A percentile compares a stretch with the other conserved stretches of the same genome.
Conservation (phyloP, 1,284 basidiomycete genomes). For the Albatrellus sp. region DNA sequence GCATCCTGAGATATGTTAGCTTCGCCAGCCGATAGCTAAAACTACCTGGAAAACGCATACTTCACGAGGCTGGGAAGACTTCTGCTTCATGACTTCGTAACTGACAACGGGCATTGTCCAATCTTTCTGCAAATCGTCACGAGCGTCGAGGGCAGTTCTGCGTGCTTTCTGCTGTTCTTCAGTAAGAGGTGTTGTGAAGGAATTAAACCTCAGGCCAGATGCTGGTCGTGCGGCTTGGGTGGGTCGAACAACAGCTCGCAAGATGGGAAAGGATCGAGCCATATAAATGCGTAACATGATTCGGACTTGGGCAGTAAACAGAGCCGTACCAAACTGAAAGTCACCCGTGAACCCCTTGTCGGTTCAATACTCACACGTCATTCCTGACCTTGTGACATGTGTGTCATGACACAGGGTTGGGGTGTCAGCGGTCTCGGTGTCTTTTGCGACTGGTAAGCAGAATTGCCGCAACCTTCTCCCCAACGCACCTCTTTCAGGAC, state of each 20-base stretch:
- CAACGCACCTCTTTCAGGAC: too few relatives aligned
- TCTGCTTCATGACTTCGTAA: constrained; percentile 79
- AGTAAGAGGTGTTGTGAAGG: constrained; percentile 17
- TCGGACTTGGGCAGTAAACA: background rate
- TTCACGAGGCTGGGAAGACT: constrained; percentile 67
- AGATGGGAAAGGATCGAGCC: background rate
- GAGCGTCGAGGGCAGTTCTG: constrained; percentile 28
- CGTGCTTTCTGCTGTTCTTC: constrained; percentile 10
- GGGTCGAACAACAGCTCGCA: background rate
- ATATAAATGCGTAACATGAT: background rate
- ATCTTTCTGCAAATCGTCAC: constrained; percentile 44
- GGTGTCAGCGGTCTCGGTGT: too few relatives aligned
- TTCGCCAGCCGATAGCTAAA: background rate
- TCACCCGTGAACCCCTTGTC: too few relatives aligned
- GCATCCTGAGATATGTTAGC: constrained; percentile 39
- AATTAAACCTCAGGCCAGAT: constrained; percentile 23
- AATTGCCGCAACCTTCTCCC: constrained; percentile 8
- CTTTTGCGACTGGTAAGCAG: constrained; percentile 5
- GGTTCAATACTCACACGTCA: too few relatives aligned
- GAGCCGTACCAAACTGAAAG: too few relatives aligned
- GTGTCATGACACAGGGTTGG: too few relatives aligned
- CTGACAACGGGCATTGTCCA: constrained; percentile 62
- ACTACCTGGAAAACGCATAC: constrained; percentile 32
- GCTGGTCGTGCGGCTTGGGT: background rate
- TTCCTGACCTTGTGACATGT: too few relatives aligned